A percentile compares a stretch with the other conserved stretches of the same genome.
These are phyloP conservation scores for Backusella morwellensis DNA, from an alignment of 192 early-diverging fungal genomes.

Conservation along the genomic window DNA sequence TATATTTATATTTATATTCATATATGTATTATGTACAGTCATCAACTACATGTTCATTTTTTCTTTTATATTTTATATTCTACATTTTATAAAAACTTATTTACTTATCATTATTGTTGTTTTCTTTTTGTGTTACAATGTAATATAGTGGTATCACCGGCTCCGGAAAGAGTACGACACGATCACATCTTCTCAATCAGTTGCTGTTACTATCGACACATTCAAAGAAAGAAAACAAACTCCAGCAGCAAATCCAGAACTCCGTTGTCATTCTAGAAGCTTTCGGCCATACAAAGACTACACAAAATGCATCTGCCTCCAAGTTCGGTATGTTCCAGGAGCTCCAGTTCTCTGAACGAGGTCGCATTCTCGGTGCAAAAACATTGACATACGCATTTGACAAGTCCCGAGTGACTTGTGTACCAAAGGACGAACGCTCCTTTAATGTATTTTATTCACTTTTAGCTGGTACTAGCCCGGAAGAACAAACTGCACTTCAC, in stretches of 20 bases:
- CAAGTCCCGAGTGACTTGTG: constrained; percentile 54
- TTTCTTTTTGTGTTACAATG: background rate
- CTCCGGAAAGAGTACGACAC: constrained; percentile 78
- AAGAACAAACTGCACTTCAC: constrained; percentile 65
- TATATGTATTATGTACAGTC: background rate
- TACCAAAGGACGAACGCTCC: constrained; percentile 64
- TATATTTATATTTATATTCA: background rate
- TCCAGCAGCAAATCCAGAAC: constrained; percentile 69
- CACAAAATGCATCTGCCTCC: constrained; percentile 66
- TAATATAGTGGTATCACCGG: constrained; percentile 76
- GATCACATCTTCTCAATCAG: constrained; percentile 67
- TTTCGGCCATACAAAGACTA: constrained; percentile 73
- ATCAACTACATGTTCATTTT: background rate
- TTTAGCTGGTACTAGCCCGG: constrained; percentile 59
- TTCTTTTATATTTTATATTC: background rate
- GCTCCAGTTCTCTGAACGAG: constrained; percentile 82
- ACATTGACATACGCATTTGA: constrained; percentile 70
- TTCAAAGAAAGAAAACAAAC: constrained; percentile 70
- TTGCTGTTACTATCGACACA: constrained; percentile 75
- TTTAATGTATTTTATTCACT: constrained; percentile 86
- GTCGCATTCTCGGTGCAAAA: constrained; percentile 85
- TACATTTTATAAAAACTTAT: background rate
- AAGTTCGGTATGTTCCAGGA: constrained; percentile 85
- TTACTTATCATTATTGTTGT: background rate
- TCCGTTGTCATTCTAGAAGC: constrained; percentile 74